phyloP scores from a whole-genome alignment of 306 rosid genomes.

The Delonix regia region DNA sequence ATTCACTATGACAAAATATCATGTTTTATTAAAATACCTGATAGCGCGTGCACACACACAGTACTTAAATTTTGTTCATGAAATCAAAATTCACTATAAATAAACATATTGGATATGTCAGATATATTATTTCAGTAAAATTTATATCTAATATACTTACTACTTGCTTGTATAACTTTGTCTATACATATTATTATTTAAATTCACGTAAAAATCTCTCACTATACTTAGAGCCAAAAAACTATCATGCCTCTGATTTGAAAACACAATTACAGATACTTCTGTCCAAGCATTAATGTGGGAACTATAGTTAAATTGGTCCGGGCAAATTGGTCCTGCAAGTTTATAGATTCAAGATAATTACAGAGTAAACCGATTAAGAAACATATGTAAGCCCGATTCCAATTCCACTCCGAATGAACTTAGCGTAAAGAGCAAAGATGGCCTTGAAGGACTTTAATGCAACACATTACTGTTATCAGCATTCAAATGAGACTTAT shows the following conservation, averaged over 20 bases:
- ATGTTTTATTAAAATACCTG: no score
- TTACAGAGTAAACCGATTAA: slow-evolving; percentile 43
- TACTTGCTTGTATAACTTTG: no score
- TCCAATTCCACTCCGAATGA: slow-evolving; percentile 50
- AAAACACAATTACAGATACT: slow-evolving; percentile 1
- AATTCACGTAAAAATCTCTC: neutral
- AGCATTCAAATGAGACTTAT: slow-evolving; percentile 47
- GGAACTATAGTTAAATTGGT: slow-evolving; percentile 33
- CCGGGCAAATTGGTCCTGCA: slow-evolving; percentile 27
- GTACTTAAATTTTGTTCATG: no score
- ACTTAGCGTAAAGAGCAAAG: slow-evolving; percentile 44
- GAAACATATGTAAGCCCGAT: slow-evolving; percentile 39
- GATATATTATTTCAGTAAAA: no score
- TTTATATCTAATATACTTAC: no score
- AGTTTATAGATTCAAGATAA: slow-evolving; percentile 32
- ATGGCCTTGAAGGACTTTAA: slow-evolving; percentile 41
- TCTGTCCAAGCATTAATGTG: neutral
- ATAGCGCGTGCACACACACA: no score
- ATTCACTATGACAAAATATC: no score
- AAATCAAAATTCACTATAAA: no score
- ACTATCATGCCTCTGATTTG: neutral
- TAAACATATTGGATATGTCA: no score
- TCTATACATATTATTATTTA: no score
- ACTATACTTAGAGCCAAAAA: neutral
- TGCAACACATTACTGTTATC: slow-evolving; percentile 40